Base-by-base conservation (phyloP, 129 eudicot genomes). In the Pulicaria dysenterica region DNA sequence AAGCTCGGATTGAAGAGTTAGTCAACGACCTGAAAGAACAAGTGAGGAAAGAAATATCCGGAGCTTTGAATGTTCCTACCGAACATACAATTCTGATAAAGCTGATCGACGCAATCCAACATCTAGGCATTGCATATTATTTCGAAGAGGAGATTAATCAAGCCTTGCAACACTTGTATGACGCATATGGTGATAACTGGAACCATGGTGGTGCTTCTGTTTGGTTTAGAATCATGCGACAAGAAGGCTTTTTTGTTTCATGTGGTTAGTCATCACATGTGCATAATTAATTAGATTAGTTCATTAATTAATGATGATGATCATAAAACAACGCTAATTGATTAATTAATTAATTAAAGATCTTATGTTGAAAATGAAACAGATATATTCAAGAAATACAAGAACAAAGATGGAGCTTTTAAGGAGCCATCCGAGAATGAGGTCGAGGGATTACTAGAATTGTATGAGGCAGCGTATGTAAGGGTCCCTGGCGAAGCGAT, bases 381-480 rank as follows among this genome's bases (percentile, higher is more conserved):
- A 80, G 84, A 67, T 7, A 17, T 81, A 10, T 73, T 81, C 45
- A 8, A 58, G 2, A 69, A 69, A 39, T 84, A 67, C 17, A 67
- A 8, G 45, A 80, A 77, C 11, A 13, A 12, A 3, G 60, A 16
- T 4, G 86, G 90, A 3, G 45, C 42, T 14, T 81, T 77, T 54
- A 70, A 9, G 8, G 48, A 53, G 3, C 3, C 14, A 1, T 72
- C 74, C 0, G 15, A 15, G 4, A 36, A n/a, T n/a, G 82, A 85
- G 42, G 63, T 46, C 1, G 31, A 67, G 51, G 87, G 86, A 0
- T 8, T 85, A 70, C 19, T 85, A 16, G 69, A 81, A 37, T 55
- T 85, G 39, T 85, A 82, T 42, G 85, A 85, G 48, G 91, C 91
- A 13, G 16, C 88, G 6, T 84, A 16, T 54, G 6, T 86, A 17